Evolutionary conservation across 768 basidiomycete genomes (phyloP).

Genomic region (Gyrodon lividus): DNA sequence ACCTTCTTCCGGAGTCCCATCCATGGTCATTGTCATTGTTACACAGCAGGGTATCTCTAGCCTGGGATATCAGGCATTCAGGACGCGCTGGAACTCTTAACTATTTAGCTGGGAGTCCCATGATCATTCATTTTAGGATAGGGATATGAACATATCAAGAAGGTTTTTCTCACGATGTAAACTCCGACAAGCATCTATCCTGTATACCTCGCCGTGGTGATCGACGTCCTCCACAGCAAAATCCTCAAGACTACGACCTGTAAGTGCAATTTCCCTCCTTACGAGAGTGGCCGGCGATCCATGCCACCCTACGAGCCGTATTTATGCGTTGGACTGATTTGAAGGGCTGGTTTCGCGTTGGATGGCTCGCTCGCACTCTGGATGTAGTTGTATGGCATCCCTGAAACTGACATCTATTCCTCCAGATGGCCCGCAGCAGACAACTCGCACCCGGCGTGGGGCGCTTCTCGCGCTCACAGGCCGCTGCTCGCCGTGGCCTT

Average conservation of each 20-base stretch:
- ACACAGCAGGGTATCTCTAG: constrained; percentile 24
- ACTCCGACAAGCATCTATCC: constrained; percentile 13
- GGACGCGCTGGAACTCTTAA: no score
- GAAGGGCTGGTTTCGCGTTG: constrained; percentile 22
- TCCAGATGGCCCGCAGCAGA: constrained; percentile 84
- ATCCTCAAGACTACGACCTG: constrained; percentile 45
- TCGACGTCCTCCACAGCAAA: constrained; percentile 32
- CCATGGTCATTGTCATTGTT: constrained; percentile 28
- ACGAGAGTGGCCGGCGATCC: neutral
- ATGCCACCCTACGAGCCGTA: neutral
- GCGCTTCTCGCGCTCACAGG: constrained; percentile 79
- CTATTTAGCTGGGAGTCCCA: no score
- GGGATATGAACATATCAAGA: constrained; percentile 14
- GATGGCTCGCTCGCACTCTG: constrained; percentile 32
- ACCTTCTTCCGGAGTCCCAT: constrained; percentile 32
- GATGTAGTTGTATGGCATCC: constrained; percentile 32
- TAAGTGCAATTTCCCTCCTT: constrained; percentile 34
- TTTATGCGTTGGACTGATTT: constrained; percentile 1
- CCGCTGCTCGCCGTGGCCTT: constrained; percentile 76
- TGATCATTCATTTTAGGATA: no score
- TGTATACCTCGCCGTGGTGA: constrained; percentile 16
- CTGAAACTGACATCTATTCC: constrained; percentile 18
- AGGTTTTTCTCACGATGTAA: constrained; percentile 20
- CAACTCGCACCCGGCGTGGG: constrained; percentile 81
- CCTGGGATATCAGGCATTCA: constrained; percentile 4